Evolutionary conservation across 257 asterid species (phyloP).

Genomic region (Lycium barbarum): DNA sequence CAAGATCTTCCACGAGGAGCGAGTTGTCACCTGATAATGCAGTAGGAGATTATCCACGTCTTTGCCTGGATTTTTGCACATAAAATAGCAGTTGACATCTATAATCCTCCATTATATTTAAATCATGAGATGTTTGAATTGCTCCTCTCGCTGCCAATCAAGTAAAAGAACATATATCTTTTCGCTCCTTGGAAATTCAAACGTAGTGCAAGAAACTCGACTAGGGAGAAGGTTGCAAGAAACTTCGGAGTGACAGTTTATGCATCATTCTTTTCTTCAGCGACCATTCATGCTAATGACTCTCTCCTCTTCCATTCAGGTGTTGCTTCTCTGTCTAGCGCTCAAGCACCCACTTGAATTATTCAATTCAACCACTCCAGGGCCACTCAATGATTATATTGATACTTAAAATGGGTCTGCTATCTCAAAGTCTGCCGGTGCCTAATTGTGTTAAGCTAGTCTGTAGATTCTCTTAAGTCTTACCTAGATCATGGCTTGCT

Average conservation of each 20-base stretch:
- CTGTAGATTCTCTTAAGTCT: not conserved
- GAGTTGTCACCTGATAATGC: not conserved
- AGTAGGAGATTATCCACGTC: not conserved
- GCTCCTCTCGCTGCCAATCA: not conserved
- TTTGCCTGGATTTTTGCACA: conserved; percentile 7
- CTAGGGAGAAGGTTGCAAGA: not conserved
- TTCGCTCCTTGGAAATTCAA: not conserved
- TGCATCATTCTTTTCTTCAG: not conserved
- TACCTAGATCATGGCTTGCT: not conserved
- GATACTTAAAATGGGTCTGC: not conserved
- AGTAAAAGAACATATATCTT: not conserved
- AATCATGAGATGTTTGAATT: not conserved
- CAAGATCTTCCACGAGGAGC: not conserved
- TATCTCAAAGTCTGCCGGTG: not conserved
- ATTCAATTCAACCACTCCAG: not conserved
- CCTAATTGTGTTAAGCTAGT: conserved; percentile 1
- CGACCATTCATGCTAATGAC: not conserved
- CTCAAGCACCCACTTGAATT: not conserved
- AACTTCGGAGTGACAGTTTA: not conserved
- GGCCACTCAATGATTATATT: not conserved
- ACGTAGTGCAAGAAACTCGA: not conserved
- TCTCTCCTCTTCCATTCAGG: conserved; percentile 5
- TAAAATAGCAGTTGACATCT: not conserved
- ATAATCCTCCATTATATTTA: not conserved
- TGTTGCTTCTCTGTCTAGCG: not conserved